These are phyloP conservation scores for Biscogniauxia sp. DNA, from an alignment of 2,329 filamentous ascomycete species.

Conservation along the genomic window DNA sequence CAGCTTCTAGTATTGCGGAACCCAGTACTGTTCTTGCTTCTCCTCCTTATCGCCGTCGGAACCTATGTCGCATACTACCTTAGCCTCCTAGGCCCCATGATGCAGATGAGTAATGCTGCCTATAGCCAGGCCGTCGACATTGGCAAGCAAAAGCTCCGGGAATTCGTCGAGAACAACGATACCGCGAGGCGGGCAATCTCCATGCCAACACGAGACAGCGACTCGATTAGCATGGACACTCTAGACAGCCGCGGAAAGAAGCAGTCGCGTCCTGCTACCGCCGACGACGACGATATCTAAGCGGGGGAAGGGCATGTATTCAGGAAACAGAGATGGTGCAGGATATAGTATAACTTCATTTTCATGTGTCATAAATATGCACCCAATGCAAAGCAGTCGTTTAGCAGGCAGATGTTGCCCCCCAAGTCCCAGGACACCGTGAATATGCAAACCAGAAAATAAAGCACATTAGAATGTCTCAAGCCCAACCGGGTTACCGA, in stretches of 20 bases:
- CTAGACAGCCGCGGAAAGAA: constrained; percentile 60
- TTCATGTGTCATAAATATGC: constrained; percentile 14
- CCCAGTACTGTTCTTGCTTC: constrained; percentile 85
- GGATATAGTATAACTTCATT: constrained; percentile 28
- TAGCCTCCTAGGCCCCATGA: constrained; percentile 93
- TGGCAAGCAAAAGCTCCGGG: constrained; percentile 84
- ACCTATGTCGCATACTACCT: constrained; percentile 90
- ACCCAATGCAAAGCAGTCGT: constrained; percentile 13
- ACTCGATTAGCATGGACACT: constrained; percentile 56
- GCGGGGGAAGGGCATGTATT: constrained; percentile 6
- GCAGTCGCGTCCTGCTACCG: constrained; percentile 37
- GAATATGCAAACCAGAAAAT: constrained; percentile 16
- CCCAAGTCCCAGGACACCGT: constrained; percentile 20
- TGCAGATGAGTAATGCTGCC: constrained; percentile 92
- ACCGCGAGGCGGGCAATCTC: constrained; percentile 79
- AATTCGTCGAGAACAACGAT: constrained; percentile 87
- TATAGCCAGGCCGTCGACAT: constrained; percentile 83
- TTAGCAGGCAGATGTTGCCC: constrained; percentile 3
- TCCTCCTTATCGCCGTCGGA: constrained; percentile 72
- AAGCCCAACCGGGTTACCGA: constrained; percentile 67
- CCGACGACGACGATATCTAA: constrained; percentile 62
- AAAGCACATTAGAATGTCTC: constrained; percentile 62
- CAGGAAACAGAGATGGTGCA: constrained; percentile 13
- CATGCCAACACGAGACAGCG: constrained; percentile 57
- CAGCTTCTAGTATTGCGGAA: constrained; percentile 75